A percentile compares a stretch with the other conserved stretches of the same genome.
phyloP scores from a whole-genome alignment of 2,329 filamentous ascomycete genomes.

The Paramyrothecium roridum region DNA sequence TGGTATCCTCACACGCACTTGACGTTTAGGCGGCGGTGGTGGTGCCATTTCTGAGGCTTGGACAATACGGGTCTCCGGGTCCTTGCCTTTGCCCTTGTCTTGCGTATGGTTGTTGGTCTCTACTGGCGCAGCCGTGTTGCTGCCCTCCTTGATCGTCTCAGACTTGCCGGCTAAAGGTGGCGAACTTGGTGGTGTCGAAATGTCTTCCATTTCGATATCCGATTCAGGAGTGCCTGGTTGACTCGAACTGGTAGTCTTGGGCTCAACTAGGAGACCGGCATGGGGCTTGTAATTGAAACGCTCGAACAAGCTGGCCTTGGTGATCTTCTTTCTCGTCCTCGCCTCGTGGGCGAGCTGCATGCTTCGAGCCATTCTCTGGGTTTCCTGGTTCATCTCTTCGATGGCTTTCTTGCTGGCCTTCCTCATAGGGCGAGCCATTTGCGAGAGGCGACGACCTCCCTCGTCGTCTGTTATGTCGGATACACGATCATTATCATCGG shows the following conservation, averaged over 20 bases:
- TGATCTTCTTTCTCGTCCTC: constrained; percentile 87
- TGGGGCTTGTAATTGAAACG: constrained; percentile 71
- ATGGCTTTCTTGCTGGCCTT: constrained; percentile 94
- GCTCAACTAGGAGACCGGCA: constrained; percentile 23
- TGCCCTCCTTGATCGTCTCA: neutral
- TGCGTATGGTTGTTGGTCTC: constrained; percentile 34
- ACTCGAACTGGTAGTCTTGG: constrained; percentile 52
- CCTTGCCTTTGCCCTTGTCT: constrained; percentile 63
- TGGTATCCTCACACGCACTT: constrained; percentile 49
- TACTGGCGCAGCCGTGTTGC: constrained; percentile 15
- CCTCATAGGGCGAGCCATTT: constrained; percentile 65
- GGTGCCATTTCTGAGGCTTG: constrained; percentile 15
- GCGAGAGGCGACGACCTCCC: constrained; percentile 63
- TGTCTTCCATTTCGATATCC: constrained; percentile 48
- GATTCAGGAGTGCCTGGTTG: constrained; percentile 48
- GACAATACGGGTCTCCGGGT: constrained; percentile 14
- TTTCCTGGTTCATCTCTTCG: constrained; percentile 93
- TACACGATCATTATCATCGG: constrained; percentile 38
- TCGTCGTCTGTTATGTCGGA: constrained; percentile 60
- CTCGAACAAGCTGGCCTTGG: constrained; percentile 77
- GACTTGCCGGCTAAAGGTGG: constrained; percentile 32
- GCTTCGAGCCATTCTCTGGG: constrained; percentile 83
- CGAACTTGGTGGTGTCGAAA: constrained; percentile 72
- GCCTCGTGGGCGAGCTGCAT: constrained; percentile 90
- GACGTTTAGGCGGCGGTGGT: constrained; percentile 35